These are phyloP conservation scores for Galeopsis tetrahit DNA, from an alignment of 257 asterid genomes.

Conservation along the genomic window DNA sequence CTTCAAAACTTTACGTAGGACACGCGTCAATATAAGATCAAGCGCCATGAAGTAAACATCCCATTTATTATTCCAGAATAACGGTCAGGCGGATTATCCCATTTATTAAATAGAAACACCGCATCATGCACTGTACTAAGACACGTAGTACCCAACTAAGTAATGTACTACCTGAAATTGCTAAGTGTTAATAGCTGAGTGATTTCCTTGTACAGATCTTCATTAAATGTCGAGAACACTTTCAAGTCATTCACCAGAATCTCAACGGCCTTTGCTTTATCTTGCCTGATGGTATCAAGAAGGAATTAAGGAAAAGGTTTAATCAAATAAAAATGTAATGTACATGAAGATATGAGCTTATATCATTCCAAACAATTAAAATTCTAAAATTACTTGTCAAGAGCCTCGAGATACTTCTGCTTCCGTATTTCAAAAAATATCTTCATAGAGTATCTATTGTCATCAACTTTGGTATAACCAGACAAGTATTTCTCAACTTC, in stretches of 20 bases:
- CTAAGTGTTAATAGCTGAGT: constrained; percentile 87
- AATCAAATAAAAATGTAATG: neutral
- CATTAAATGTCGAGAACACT: constrained; percentile 88
- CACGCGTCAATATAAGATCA: constrained; percentile 20
- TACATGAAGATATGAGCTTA: neutral
- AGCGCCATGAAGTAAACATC: constrained; percentile 9
- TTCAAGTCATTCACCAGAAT: constrained; percentile 84
- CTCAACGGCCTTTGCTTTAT: constrained; percentile 92
- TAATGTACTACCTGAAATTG: constrained; percentile 75
- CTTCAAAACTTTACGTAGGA: neutral
- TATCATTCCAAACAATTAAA: constrained; percentile 2
- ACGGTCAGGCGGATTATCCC: neutral
- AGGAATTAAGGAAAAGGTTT: neutral
- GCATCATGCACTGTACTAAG: neutral
- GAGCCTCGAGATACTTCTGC: constrained; percentile 99
- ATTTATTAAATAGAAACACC: constrained; percentile 8
- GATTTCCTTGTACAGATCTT: constrained; percentile 87
- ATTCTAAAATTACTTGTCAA: constrained; percentile 63
- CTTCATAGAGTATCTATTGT: constrained; percentile 96
- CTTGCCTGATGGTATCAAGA: constrained; percentile 60
- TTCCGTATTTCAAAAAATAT: constrained; percentile 93
- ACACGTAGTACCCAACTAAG: constrained; percentile 14
- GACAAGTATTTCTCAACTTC: constrained; percentile 97
- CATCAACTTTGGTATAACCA: constrained; percentile 95
- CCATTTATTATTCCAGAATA: neutral